Evolutionary conservation across 495 filamentous ascomycete species (phyloP).

Genomic region (Aspergillus indologenus): DNA sequence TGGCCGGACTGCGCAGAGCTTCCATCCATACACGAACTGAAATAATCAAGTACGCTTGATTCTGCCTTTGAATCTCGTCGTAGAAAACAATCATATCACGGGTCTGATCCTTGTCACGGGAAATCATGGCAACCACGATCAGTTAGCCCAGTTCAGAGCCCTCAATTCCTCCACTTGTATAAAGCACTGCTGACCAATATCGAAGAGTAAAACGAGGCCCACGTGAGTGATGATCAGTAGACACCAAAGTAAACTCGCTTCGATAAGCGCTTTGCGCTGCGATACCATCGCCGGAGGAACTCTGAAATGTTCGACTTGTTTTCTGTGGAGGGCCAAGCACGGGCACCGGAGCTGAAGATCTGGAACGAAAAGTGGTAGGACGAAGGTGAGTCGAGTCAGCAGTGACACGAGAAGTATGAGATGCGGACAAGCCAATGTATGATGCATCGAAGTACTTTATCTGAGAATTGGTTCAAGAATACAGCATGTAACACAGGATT

Average conservation of each 20-base stretch:
- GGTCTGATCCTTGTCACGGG: too few species aligned
- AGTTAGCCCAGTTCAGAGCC: too few species aligned
- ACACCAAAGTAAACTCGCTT: neutral
- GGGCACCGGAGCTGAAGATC: neutral
- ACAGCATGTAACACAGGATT: neutral
- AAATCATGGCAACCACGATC: too few species aligned
- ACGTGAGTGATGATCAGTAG: neutral
- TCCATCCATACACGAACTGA: too few species aligned
- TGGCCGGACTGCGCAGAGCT: too few species aligned
- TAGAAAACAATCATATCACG: too few species aligned
- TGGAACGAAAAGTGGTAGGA: neutral
- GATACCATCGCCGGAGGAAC: neutral
- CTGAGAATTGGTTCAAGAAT: neutral
- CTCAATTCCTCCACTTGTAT: neutral
- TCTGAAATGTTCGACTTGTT: neutral
- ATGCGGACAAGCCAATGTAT: neutral
- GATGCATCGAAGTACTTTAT: neutral
- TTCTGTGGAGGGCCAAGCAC: too few species aligned
- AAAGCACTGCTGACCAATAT: conserved; percentile 1
- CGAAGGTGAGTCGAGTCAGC: neutral
- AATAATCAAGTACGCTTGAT: too few species aligned
- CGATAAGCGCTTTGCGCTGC: neutral
- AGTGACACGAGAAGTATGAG: neutral
- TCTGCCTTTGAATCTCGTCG: too few species aligned
- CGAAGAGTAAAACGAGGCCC: neutral